These are phyloP conservation scores for Eutrema salsugineum DNA, from an alignment of 441 rosid genomes.

Conservation along the genomic window DNA sequence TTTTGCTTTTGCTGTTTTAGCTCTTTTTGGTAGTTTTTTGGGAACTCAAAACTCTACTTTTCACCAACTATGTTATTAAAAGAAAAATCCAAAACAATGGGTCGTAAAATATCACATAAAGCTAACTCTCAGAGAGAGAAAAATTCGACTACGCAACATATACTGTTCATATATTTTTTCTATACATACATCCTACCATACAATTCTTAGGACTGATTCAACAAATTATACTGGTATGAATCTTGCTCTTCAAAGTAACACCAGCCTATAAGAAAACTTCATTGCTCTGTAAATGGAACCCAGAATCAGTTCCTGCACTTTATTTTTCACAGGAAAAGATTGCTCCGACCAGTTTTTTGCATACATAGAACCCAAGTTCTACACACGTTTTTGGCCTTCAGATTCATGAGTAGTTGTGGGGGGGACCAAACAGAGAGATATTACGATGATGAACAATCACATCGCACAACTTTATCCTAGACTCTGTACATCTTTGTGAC, in stretches of 20 bases:
- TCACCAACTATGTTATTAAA: conserved; percentile 14
- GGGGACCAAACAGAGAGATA: conserved; percentile 6
- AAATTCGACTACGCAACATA: background rate
- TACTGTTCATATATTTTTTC: background rate
- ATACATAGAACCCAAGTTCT: background rate
- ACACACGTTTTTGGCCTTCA: background rate
- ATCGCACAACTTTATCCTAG: conserved; percentile 12
- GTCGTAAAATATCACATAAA: background rate
- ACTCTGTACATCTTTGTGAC: conserved; percentile 14
- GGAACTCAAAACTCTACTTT: conserved; percentile 5
- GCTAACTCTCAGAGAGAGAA: background rate
- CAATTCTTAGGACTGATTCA: background rate
- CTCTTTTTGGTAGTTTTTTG: background rate
- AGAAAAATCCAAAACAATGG: background rate
- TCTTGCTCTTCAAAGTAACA: conserved; percentile 8
- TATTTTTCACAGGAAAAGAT: background rate
- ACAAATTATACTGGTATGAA: background rate
- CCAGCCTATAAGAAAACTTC: background rate
- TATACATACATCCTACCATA: background rate
- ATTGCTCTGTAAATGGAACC: conserved; percentile 2
- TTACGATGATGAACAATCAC: conserved; percentile 3
- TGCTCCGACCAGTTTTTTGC: background rate
- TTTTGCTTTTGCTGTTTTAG: background rate
- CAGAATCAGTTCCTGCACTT: background rate
- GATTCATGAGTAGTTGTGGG: conserved; percentile 4